Percentiles rank a stretch among this genome's conserved stretches.
These are phyloP conservation scores for Hypericum perforatum DNA, from an alignment of 345 rosid species.

Conservation along the genomic window DNA sequence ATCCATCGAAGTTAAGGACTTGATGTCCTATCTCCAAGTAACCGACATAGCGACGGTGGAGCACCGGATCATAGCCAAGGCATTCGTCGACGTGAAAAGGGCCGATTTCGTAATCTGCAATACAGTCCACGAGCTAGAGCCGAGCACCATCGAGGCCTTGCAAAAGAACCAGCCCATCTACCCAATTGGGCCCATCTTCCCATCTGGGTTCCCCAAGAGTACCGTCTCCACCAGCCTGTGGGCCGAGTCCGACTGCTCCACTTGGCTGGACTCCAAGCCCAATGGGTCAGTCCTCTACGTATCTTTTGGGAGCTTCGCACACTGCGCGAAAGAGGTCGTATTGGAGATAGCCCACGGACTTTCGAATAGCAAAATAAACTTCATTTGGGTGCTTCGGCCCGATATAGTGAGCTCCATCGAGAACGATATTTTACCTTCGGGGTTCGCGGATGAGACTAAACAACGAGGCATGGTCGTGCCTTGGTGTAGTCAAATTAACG, in stretches of 20 bases:
- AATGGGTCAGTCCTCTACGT: slow-evolving; percentile 58
- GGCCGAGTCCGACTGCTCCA: slow-evolving; percentile 78
- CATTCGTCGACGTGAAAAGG: slow-evolving; percentile 44
- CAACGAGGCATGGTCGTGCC: slow-evolving; percentile 46
- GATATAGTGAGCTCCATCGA: slow-evolving; percentile 70
- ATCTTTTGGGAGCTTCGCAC: slow-evolving; percentile 80
- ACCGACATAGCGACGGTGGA: slow-evolving; percentile 32
- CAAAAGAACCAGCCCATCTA: slow-evolving; percentile 34
- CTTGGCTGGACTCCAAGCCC: slow-evolving; percentile 59
- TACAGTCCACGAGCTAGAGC: slow-evolving; percentile 60
- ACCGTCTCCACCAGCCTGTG: slow-evolving; percentile 62
- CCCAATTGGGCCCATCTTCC: slow-evolving; percentile 78
- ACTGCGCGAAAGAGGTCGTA: slow-evolving; percentile 36
- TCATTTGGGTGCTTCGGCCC: slow-evolving; percentile 73
- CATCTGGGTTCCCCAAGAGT: slow-evolving; percentile 28
- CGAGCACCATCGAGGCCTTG: slow-evolving; percentile 35
- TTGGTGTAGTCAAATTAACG: slow-evolving; percentile 64
- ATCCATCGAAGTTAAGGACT: slow-evolving; percentile 47
- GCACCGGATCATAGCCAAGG: slow-evolving; percentile 49
- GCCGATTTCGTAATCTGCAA: slow-evolving; percentile 73
- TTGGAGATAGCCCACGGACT: slow-evolving; percentile 61
- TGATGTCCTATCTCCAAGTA: slow-evolving; percentile 73
- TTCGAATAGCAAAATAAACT: slow-evolving; percentile 34
- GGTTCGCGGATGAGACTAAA: slow-evolving; percentile 26
- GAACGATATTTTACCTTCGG: slow-evolving; percentile 33